These are phyloP conservation scores for Orobanche coerulescens DNA, from an alignment of 257 asterid species.

Conservation along the genomic window DNA sequence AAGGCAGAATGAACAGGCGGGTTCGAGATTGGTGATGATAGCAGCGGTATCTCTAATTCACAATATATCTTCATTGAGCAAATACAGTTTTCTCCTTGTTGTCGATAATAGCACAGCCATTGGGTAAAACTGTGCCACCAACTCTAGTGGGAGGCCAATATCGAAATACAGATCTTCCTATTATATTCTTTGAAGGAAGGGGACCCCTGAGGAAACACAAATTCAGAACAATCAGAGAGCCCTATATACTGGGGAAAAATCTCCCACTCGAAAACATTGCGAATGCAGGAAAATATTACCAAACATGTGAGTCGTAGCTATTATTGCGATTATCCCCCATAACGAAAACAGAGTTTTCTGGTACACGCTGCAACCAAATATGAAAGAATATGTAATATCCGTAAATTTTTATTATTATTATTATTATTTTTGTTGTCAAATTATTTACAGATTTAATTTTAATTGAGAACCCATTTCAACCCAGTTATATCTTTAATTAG, in stretches of 20 bases:
- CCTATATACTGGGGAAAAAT: not conserved
- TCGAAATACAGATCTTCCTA: conserved; percentile 75
- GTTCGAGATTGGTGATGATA: too few species aligned
- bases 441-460: too few species aligned
- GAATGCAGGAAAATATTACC: conserved; percentile 42
- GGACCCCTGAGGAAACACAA: conserved; percentile 52
- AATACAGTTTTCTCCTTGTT: conserved; percentile 31
- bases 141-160: conserved; percentile 83
- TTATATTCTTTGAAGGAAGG: conserved; percentile 68
- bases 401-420: too few species aligned
- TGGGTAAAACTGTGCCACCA: conserved; percentile 64
- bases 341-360: conserved; percentile 65
- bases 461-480: too few species aligned
- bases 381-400: too few species aligned
- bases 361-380: conserved; percentile 55
- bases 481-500: too few species aligned
- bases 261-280: not conserved
- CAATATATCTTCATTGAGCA: conserved; percentile 37
- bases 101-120: conserved; percentile 51
- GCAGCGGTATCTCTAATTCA: too few species aligned
- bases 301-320: conserved; percentile 88
- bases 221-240: not conserved
- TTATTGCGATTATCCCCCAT: conserved; percentile 94
- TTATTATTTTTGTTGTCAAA: too few species aligned
- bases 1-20: too few species aligned